Conservation (phyloP, 805 yeast species). For the Barnettozyma pratensis region DNA sequence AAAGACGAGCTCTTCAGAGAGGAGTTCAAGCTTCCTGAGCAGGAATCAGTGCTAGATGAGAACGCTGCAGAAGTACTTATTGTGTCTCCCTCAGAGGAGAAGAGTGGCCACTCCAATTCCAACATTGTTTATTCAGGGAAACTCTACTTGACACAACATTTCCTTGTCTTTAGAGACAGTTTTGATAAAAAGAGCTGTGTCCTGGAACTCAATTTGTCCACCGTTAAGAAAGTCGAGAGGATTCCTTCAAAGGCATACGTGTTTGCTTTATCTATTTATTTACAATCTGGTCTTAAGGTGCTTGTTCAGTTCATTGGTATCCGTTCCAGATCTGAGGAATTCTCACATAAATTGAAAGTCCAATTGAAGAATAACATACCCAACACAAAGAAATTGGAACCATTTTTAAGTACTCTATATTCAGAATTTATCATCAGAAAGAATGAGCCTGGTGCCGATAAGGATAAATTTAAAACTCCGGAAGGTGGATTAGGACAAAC, state of each 20-base stretch:
- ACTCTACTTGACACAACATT: slow-evolving; percentile 70
- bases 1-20: slow-evolving; percentile 67
- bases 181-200: slow-evolving; percentile 65
- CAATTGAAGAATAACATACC: slow-evolving; percentile 58
- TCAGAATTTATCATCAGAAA: slow-evolving; percentile 78
- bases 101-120: slow-evolving; percentile 12
- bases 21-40: slow-evolving; percentile 66
- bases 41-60: slow-evolving; percentile 61
- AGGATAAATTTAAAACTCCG: slow-evolving; percentile 47
- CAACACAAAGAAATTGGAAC: slow-evolving; percentile 54
- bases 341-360: slow-evolving; percentile 63
- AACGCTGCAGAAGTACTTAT: slow-evolving; percentile 58
- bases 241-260: slow-evolving; percentile 71
- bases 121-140: slow-evolving; percentile 50
- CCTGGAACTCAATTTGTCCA: slow-evolving; percentile 66
- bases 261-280: slow-evolving; percentile 68
- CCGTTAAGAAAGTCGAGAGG: slow-evolving; percentile 81
- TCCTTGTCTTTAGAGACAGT: slow-evolving; percentile 66
- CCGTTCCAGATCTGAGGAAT: slow-evolving; percentile 71
- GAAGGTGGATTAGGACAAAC: slow-evolving; percentile 81
- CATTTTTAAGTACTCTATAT: slow-evolving; percentile 67
- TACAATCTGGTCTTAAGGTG: slow-evolving; percentile 60
- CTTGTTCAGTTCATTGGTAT: slow-evolving; percentile 75
- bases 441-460: slow-evolving; percentile 27
- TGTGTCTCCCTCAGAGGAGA: slow-evolving; percentile 21